Percentiles rank a stretch among this genome's conserved stretches.
These are phyloP conservation scores for Phytophthora hibernalis DNA, from an alignment of 352 stramenopile species.

Conservation along the genomic window DNA sequence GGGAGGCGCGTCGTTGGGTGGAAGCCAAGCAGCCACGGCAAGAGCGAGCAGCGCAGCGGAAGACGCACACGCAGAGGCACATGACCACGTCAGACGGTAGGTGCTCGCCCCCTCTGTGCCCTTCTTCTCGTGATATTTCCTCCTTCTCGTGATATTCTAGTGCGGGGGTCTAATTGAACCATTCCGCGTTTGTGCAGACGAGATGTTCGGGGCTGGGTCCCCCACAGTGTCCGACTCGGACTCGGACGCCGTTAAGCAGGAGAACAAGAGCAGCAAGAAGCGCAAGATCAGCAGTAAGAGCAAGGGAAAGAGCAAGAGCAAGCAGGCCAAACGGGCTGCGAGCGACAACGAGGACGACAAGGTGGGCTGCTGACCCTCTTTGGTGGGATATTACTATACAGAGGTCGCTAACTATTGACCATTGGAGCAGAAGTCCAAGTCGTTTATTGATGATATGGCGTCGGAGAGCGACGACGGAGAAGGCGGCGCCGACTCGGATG, in stretches of 20 bases:
- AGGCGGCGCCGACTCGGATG: slow-evolving; percentile 59
- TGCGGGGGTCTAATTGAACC: neutral
- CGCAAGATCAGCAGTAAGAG: slow-evolving; percentile 57
- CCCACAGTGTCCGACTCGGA: slow-evolving; percentile 89
- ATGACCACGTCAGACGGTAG: slow-evolving; percentile 39
- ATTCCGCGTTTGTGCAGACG: slow-evolving; percentile 53
- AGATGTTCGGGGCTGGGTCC: slow-evolving; percentile 71
- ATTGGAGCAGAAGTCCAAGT: slow-evolving; percentile 69
- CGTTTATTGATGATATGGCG: slow-evolving; percentile 90
- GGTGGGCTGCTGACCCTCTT: slow-evolving; percentile 26
- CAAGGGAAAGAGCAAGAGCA: slow-evolving; percentile 45
- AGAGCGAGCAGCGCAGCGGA: slow-evolving; percentile 21
- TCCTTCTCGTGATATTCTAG: slow-evolving; percentile 13
- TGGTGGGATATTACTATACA: slow-evolving; percentile 9
- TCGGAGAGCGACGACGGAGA: slow-evolving; percentile 87
- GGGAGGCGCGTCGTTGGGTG: slow-evolving; percentile 29
- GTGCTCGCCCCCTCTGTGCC: neutral
- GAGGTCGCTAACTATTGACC: slow-evolving; percentile 6
- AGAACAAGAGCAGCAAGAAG: slow-evolving; percentile 59
- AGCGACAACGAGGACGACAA: slow-evolving; percentile 78
- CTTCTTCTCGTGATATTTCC: neutral
- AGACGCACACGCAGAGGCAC: neutral
- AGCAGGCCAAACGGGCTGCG: slow-evolving; percentile 70
- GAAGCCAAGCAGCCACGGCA: slow-evolving; percentile 30
- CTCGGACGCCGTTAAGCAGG: slow-evolving; percentile 63